These are phyloP conservation scores for Samsoniella hepiali DNA, from an alignment of 2,329 filamentous ascomycete species.

Conservation along the genomic window DNA sequence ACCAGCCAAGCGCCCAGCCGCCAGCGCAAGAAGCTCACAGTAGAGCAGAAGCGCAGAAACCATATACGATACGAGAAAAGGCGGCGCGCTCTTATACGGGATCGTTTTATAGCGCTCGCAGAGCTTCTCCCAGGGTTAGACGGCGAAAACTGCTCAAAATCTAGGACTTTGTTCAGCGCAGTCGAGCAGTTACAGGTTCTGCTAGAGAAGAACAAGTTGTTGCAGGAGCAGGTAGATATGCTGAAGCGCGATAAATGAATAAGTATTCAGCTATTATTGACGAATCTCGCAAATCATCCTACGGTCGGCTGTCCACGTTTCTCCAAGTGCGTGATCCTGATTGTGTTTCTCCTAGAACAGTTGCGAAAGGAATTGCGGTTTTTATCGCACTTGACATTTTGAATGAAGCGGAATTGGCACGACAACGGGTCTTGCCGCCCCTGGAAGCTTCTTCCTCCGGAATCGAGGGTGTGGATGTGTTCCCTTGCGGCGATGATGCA, in stretches of 20 bases:
- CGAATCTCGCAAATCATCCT: too few relatives aligned
- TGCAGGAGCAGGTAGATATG: not conserved
- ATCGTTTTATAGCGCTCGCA: not conserved
- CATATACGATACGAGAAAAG: slow-evolving; percentile 11
- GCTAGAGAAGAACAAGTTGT: not conserved
- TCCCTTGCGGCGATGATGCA: too few relatives aligned
- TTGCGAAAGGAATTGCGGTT: too few relatives aligned
- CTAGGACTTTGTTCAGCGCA: slow-evolving; percentile 3
- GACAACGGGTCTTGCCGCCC: too few relatives aligned
- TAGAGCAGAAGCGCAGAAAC: slow-evolving; percentile 11
- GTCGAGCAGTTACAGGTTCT: not conserved
- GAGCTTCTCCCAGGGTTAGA: slow-evolving; percentile 2
- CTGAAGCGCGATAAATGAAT: not conserved
- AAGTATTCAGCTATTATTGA: too few relatives aligned
- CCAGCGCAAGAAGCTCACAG: not conserved
- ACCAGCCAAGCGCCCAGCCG: not conserved
- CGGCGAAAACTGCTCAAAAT: not conserved
- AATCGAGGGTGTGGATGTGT: too few relatives aligned
- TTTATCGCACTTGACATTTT: too few relatives aligned
- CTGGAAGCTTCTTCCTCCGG: too few relatives aligned
- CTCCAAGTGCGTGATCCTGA: too few relatives aligned
- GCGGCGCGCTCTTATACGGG: not conserved
- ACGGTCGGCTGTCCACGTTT: too few relatives aligned
- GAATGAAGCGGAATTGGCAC: too few relatives aligned
- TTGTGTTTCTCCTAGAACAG: too few relatives aligned